These are phyloP conservation scores for Corniculantispora saksenae DNA, from an alignment of 2,329 filamentous ascomycete species.

Conservation along the genomic window DNA sequence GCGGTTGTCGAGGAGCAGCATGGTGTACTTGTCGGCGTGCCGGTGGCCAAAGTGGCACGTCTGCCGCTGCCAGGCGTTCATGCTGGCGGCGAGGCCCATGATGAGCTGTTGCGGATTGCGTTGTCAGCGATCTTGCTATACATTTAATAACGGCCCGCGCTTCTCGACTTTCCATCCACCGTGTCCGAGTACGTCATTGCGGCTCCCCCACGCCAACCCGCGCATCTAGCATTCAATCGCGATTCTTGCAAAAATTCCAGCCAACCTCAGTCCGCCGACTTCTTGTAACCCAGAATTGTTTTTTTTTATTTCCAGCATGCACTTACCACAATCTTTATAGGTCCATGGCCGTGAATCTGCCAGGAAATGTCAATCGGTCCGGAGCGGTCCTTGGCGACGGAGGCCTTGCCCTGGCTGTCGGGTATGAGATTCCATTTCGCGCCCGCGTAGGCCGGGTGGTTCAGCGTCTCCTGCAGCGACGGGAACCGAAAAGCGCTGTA, in stretches of 20 bases:
- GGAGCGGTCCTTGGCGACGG: slow-evolving; percentile 69
- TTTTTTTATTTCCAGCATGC: too few species aligned
- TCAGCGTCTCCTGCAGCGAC: slow-evolving; percentile 58
- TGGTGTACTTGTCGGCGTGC: slow-evolving; percentile 66
- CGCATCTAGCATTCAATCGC: too few species aligned
- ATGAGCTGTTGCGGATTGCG: slow-evolving; percentile 67
- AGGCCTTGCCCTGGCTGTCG: slow-evolving; percentile 57
- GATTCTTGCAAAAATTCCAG: too few species aligned
- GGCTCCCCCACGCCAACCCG: too few species aligned
- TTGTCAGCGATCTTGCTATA: neutral
- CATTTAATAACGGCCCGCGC: too few species aligned
- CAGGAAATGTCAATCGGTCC: slow-evolving; percentile 76
- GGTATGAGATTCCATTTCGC: slow-evolving; percentile 71
- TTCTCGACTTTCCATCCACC: too few species aligned
- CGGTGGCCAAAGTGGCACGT: slow-evolving; percentile 80
- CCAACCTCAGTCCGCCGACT: too few species aligned
- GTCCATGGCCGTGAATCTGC: slow-evolving; percentile 77
- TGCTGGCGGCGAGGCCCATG: slow-evolving; percentile 73
- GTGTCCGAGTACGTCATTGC: too few species aligned
- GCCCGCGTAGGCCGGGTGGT: slow-evolving; percentile 67
- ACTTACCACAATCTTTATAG: slow-evolving; percentile 72
- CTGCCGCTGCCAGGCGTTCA: slow-evolving; percentile 77
- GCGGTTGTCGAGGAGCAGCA: slow-evolving; percentile 79
- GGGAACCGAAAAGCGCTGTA: slow-evolving; percentile 32
- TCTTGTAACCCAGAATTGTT: too few species aligned